Conservation (phyloP, 139 green algal genomes). For the Diplosphaera chodatii region DNA sequence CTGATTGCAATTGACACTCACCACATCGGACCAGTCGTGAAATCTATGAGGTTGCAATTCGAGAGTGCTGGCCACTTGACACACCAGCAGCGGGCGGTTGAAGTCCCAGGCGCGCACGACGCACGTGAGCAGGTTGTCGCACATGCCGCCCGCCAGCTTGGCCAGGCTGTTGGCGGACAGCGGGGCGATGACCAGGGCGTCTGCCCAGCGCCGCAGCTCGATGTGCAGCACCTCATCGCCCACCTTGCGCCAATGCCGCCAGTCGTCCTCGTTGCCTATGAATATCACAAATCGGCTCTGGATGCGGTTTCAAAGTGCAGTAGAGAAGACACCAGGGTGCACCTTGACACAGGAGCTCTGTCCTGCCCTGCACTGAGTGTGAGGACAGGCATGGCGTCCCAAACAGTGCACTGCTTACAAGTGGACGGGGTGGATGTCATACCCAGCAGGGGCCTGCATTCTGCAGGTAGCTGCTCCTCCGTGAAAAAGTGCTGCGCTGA, state of each 20-base stretch:
- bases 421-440: no score
- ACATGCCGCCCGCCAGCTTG: slow-evolving; percentile 74
- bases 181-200: slow-evolving; percentile 86
- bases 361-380: no score
- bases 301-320: no score
- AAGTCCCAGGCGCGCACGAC: slow-evolving; percentile 90
- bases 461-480: slow-evolving; percentile 14
- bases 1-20: no score
- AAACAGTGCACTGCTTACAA: not conserved
- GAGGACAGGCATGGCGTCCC: no score
- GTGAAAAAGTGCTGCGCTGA: slow-evolving; percentile 52
- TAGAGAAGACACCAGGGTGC: no score
- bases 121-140: slow-evolving; percentile 93
- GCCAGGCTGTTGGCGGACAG: slow-evolving; percentile 92
- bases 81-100: slow-evolving; percentile 68
- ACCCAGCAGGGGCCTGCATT: slow-evolving; percentile 10
- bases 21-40: no score
- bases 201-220: slow-evolving; percentile 85
- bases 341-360: no score
- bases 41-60: no score
- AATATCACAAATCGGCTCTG: no score
- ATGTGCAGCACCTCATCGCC: slow-evolving; percentile 92
- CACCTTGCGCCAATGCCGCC: slow-evolving; percentile 52
- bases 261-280: slow-evolving; percentile 66
- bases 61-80: no score